Evolutionary conservation across 768 basidiomycete genomes (phyloP).

Genomic region (Phylloporus sp.): DNA sequence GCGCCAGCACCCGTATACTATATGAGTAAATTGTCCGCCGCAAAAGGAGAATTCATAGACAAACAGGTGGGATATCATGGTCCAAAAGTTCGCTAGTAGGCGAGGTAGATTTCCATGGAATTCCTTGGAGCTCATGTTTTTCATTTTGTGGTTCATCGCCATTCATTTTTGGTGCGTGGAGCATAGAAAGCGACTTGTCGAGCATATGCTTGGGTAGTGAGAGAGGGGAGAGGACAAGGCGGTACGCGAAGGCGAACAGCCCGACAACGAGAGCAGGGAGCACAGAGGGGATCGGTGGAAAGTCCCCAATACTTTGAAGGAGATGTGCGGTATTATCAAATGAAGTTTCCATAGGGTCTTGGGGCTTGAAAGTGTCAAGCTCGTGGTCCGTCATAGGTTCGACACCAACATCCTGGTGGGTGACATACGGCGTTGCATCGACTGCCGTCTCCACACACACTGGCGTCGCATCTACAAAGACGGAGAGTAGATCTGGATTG

Average conservation of each 20-base stretch:
- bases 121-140: conserved; percentile 29
- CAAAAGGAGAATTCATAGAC: conserved; percentile 45
- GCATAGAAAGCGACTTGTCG: conserved; percentile 34
- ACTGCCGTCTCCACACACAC: conserved; percentile 41
- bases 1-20: conserved; percentile 44
- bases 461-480: conserved; percentile 54
- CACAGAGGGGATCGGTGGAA: conserved; percentile 31
- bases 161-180: conserved; percentile 29
- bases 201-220: conserved; percentile 43
- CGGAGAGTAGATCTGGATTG: conserved; percentile 35
- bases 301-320: conserved; percentile 20
- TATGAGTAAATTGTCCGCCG: conserved; percentile 38
- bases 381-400: conserved; percentile 26
- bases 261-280: conserved; percentile 30
- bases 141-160: conserved; percentile 26
- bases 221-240: conserved; percentile 46
- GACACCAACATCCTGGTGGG: conserved; percentile 33
- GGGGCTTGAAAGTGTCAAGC: conserved; percentile 31
- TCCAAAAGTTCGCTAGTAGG: conserved; percentile 28
- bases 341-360: conserved; percentile 21
- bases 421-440: conserved; percentile 38
- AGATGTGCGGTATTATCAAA: conserved; percentile 22
- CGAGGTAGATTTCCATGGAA: conserved; percentile 20
- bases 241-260: conserved; percentile 47
- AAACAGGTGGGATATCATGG: conserved; percentile 42